Percentiles rank a stretch among this genome's conserved stretches.
Evolutionary conservation across 441 rosid genomes (phyloP).

Genomic region (Eutrema salsugineum): DNA sequence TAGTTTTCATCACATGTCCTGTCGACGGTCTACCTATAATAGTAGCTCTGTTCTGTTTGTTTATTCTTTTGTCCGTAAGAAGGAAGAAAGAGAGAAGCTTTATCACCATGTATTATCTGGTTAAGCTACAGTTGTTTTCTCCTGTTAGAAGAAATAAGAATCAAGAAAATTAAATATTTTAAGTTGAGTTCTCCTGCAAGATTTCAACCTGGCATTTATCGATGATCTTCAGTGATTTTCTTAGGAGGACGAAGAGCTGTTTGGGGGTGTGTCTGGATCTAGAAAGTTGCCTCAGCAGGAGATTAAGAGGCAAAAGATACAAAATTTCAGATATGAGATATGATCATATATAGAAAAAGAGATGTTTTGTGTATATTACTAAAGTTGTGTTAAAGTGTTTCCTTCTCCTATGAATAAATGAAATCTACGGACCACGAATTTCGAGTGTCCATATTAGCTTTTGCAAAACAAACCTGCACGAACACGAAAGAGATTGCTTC

Average conservation of each 20-base stretch:
- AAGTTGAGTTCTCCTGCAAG: conserved; percentile 6
- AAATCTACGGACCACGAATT: conserved; percentile 61
- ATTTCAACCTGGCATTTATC: background rate
- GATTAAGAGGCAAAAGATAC: background rate
- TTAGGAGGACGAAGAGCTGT: background rate
- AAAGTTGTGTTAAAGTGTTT: conserved; percentile 23
- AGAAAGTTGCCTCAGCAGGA: conserved; percentile 15
- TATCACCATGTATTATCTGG: conserved; percentile 25
- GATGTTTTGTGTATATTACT: conserved; percentile 9
- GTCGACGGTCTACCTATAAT: conserved; percentile 1
- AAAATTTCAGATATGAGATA: conserved; percentile 11
- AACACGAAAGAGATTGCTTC: conserved; percentile 84
- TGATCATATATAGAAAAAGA: background rate
- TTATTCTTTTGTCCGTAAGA: conserved; percentile 36
- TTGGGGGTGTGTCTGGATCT: background rate
- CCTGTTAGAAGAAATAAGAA: conserved; percentile 7
- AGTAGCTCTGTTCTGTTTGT: conserved; percentile 18
- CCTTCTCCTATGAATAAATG: conserved; percentile 37
- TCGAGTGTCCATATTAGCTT: conserved; percentile 73
- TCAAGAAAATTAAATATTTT: background rate
- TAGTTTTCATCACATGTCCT: background rate
- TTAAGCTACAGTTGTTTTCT: conserved; percentile 18
- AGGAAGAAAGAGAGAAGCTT: conserved; percentile 22
- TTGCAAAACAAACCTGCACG: conserved; percentile 96
- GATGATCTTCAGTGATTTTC: background rate